These are phyloP conservation scores for Parietichytrium sp. DNA, from an alignment of 108 stramenopile species.

Conservation along the genomic window DNA sequence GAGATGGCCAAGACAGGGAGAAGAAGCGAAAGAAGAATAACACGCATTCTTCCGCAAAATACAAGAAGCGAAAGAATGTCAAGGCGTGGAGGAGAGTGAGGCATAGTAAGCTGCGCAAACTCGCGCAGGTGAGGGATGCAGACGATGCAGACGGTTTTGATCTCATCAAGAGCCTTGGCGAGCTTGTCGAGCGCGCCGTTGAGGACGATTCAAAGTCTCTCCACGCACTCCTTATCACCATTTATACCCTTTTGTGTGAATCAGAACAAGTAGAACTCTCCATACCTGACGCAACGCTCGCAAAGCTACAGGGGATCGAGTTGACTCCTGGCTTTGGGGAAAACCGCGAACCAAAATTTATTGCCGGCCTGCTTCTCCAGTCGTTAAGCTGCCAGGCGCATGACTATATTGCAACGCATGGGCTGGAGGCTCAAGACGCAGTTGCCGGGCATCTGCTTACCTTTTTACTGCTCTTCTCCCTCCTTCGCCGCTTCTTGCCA, in stretches of 20 bases:
- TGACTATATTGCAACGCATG: constrained; percentile 8
- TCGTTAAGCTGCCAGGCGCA: not conserved
- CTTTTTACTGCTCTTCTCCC: not conserved
- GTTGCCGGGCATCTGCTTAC: not conserved
- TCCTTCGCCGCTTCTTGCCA: not conserved
- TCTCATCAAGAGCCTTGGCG: not conserved
- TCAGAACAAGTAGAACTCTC: not conserved
- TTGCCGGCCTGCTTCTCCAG: not conserved
- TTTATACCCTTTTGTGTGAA: not conserved
- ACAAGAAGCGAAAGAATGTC: not conserved
- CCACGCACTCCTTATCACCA: not conserved
- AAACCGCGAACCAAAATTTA: too few species aligned
- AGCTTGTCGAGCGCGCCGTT: not conserved
- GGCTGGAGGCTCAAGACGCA: not conserved
- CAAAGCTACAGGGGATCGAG: too few species aligned
- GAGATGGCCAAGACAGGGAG: not conserved
- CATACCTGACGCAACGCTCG: not conserved
- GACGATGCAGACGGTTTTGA: not conserved
- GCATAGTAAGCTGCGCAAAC: not conserved
- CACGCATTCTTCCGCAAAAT: not conserved
- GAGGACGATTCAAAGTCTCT: not conserved
- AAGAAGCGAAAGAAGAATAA: not conserved
- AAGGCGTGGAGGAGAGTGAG: not conserved
- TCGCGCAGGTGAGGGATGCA: not conserved
- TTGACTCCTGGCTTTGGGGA: too few species aligned